A percentile compares a stretch with the other conserved stretches of the same genome.
Conservation (phyloP, 495 filamentous ascomycete species). For the Penicillium canescens region DNA sequence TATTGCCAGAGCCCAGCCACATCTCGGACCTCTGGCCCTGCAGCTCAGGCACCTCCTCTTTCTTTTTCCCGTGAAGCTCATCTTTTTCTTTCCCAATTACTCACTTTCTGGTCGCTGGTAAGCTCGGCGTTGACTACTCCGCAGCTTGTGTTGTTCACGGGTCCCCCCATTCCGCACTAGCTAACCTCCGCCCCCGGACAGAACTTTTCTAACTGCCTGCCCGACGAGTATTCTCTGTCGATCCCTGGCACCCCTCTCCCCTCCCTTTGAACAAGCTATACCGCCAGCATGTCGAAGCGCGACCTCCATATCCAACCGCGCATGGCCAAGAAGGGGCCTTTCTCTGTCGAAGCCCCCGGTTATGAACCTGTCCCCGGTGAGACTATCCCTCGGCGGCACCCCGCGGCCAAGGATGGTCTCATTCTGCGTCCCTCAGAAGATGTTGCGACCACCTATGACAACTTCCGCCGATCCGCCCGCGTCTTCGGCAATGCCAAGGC, state of each 20-base stretch:
- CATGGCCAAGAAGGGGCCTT: constrained; percentile 60
- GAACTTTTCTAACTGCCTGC: constrained; percentile 7
- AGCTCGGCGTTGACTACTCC: not conserved
- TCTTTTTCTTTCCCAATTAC: not conserved
- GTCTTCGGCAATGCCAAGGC: constrained; percentile 89
- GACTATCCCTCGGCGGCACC: constrained; percentile 85
- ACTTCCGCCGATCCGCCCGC: constrained; percentile 72
- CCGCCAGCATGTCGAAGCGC: constrained; percentile 45
- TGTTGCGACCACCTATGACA: constrained; percentile 82
- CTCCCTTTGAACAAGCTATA: constrained; percentile 3
- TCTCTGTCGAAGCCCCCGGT: constrained; percentile 77
- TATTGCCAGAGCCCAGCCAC: constrained; percentile 19
- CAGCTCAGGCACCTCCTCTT: constrained; percentile 4
- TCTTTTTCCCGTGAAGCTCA: not conserved
- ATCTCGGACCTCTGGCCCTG: not conserved
- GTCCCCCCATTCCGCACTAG: not conserved
- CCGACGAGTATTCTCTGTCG: not conserved
- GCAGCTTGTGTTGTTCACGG: not conserved
- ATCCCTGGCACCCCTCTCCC: constrained; percentile 12
- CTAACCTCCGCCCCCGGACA: constrained; percentile 15
- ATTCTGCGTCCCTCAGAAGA: constrained; percentile 64
- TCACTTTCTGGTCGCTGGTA: not conserved
- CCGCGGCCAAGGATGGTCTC: constrained; percentile 68
- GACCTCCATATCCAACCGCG: constrained; percentile 62
- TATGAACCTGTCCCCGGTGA: constrained; percentile 75